Conservation (phyloP, 257 asterid genomes). For the Solanum raphanifolium region DNA sequence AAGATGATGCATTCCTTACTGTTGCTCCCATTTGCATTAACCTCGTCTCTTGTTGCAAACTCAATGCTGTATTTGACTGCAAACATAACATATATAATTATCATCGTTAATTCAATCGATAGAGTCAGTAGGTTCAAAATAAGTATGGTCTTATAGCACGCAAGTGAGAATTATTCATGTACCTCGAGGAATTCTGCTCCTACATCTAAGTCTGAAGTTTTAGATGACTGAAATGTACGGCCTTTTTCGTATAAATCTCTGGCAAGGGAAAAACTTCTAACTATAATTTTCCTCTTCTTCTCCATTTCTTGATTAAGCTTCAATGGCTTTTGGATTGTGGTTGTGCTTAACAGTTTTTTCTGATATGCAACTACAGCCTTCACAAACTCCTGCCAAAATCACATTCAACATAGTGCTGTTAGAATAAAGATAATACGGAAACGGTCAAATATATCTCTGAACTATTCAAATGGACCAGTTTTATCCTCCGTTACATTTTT, state of each 20-base stretch:
- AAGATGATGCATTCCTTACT: conserved; percentile 28
- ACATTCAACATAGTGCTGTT: neutral
- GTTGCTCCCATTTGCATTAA: conserved; percentile 48
- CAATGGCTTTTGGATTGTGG: conserved; percentile 4
- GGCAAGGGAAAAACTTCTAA: conserved; percentile 31
- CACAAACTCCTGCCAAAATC: conserved; percentile 26
- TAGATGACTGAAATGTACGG: neutral
- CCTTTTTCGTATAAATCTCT: conserved; percentile 19
- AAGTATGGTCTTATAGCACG: neutral
- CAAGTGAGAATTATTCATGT: neutral
- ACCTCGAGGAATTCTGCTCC: conserved; percentile 35
- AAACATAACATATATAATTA: neutral
- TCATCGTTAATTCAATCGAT: neutral
- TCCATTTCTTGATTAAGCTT: conserved; percentile 37
- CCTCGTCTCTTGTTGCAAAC: conserved; percentile 28
- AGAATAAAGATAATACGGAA: neutral
- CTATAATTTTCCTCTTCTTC: conserved; percentile 25
- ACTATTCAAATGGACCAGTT: neutral
- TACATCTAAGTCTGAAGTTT: conserved; percentile 14
- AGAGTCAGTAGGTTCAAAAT: neutral
- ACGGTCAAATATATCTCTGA: neutral
- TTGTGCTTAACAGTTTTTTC: conserved; percentile 18
- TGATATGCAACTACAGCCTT: conserved; percentile 38
- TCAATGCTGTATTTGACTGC: conserved; percentile 34
- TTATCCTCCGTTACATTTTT: neutral